These are phyloP conservation scores for Thelonectria olida DNA, from an alignment of 2,329 filamentous ascomycete species.

Conservation along the genomic window DNA sequence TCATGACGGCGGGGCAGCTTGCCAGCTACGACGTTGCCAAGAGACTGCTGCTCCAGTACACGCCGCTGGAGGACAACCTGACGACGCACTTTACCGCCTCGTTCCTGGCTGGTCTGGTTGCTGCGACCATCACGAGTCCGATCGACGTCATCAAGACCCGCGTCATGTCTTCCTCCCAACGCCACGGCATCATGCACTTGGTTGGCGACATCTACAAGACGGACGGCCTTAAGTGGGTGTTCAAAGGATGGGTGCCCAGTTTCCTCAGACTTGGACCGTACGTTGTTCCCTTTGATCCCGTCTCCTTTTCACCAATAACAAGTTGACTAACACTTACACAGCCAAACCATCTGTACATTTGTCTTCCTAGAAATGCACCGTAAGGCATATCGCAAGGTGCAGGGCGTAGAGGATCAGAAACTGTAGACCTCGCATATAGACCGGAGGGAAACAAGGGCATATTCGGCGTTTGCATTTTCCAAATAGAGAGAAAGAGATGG, in stretches of 20 bases:
- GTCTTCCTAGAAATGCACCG: slow-evolving; percentile 89
- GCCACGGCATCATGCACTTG: slow-evolving; percentile 64
- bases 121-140: slow-evolving; percentile 85
- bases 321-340: slow-evolving; percentile 39
- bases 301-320: neutral
- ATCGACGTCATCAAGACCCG: slow-evolving; percentile 91
- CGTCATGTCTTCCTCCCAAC: slow-evolving; percentile 75
- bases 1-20: slow-evolving; percentile 88
- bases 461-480: slow-evolving; percentile 37
- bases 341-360: slow-evolving; percentile 88
- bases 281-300: slow-evolving; percentile 42
- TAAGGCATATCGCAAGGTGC: slow-evolving; percentile 72
- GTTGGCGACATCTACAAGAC: slow-evolving; percentile 73
- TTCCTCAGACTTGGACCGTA: slow-evolving; percentile 72
- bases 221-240: slow-evolving; percentile 85
- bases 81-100: slow-evolving; percentile 81
- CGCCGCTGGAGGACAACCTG: slow-evolving; percentile 74
- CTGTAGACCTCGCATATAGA: slow-evolving; percentile 39
- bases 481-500: slow-evolving; percentile 11
- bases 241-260: slow-evolving; percentile 88
- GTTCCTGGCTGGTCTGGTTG: slow-evolving; percentile 82
- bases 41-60: slow-evolving; percentile 70
- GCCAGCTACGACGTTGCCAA: slow-evolving; percentile 89
- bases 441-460: slow-evolving; percentile 21
- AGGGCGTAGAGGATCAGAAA: slow-evolving; percentile 46